A percentile compares a stretch with the other conserved stretches of the same genome.
Conservation (phyloP, 257 asterid genomes). For the Voacanga thouarsii region DNA sequence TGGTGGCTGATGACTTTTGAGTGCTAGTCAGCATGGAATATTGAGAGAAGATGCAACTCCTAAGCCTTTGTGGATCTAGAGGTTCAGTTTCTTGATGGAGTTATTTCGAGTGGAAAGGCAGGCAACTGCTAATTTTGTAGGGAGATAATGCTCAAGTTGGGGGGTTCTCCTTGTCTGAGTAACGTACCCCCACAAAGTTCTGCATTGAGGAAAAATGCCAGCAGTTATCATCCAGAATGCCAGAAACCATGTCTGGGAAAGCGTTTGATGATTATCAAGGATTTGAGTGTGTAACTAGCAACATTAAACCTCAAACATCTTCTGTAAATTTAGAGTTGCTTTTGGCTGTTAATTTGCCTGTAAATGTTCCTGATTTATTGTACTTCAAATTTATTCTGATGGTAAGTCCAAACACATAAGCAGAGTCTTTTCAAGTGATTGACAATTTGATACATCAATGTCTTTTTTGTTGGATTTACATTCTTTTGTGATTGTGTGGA, state of each 20-base stretch:
- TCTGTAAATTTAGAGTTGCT: background rate
- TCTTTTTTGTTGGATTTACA: too few relatives aligned
- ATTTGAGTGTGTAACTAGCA: background rate
- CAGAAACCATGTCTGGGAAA: background rate
- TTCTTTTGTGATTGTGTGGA: too few relatives aligned
- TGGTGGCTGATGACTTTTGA: slow-evolving; percentile 48
- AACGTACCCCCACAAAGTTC: background rate
- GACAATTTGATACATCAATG: background rate
- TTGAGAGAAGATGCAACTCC: background rate
- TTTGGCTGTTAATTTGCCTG: background rate
- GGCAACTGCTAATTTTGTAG: background rate
- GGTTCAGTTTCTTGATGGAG: background rate
- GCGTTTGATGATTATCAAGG: background rate
- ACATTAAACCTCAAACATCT: background rate
- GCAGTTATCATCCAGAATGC: background rate
- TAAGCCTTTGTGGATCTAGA: background rate
- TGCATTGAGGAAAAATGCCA: background rate
- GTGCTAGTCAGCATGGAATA: background rate
- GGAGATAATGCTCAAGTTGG: background rate
- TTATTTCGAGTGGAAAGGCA: background rate
- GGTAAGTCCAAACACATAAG: background rate
- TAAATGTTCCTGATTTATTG: background rate
- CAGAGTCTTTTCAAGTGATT: background rate
- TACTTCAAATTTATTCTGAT: background rate
- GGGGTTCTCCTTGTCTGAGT: background rate